phyloP scores from a whole-genome alignment of 768 basidiomycete genomes.

The Tricholoma flavovirens region DNA sequence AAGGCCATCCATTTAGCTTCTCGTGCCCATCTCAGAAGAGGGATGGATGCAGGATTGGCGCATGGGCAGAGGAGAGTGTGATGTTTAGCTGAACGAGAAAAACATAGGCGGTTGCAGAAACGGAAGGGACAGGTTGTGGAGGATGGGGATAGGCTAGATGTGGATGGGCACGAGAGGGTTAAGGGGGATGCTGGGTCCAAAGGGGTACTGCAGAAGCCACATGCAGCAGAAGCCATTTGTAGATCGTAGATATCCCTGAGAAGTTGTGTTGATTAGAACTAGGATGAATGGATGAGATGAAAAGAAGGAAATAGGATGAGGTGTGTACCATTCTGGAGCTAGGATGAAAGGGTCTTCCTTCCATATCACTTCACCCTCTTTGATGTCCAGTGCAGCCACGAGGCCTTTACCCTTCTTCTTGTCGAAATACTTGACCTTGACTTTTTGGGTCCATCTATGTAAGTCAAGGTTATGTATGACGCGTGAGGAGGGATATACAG shows the following conservation, averaged over 20 bases:
- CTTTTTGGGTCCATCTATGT: slow-evolving; percentile 53
- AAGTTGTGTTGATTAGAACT: background rate
- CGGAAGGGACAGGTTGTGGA: slow-evolving; percentile 49
- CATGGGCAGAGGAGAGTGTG: slow-evolving; percentile 72
- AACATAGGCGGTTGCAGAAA: slow-evolving; percentile 81
- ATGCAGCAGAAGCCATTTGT: slow-evolving; percentile 54
- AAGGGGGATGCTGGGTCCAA: slow-evolving; percentile 40
- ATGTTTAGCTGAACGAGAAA: slow-evolving; percentile 52
- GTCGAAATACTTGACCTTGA: slow-evolving; percentile 63
- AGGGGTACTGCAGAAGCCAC: slow-evolving; percentile 69
- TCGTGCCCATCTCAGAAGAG: slow-evolving; percentile 56
- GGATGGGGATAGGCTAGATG: slow-evolving; percentile 22
- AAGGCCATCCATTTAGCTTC: slow-evolving; percentile 68
- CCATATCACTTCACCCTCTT: slow-evolving; percentile 74
- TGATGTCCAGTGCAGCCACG: slow-evolving; percentile 62
- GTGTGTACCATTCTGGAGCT: slow-evolving; percentile 70
- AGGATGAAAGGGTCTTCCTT: slow-evolving; percentile 78
- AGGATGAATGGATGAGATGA: background rate
- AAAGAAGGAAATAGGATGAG: background rate
- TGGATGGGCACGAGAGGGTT: slow-evolving; percentile 47
- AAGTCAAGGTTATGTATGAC: slow-evolving; percentile 62
- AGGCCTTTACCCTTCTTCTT: slow-evolving; percentile 78
- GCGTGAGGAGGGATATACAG: slow-evolving; percentile 53
- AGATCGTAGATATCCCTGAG: slow-evolving; percentile 74
- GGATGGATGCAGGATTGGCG: slow-evolving; percentile 63